Percentiles rank a stretch among this genome's conserved stretches.
phyloP scores from a whole-genome alignment of 305 asterid species.

The Caryopteris hybrid region DNA sequence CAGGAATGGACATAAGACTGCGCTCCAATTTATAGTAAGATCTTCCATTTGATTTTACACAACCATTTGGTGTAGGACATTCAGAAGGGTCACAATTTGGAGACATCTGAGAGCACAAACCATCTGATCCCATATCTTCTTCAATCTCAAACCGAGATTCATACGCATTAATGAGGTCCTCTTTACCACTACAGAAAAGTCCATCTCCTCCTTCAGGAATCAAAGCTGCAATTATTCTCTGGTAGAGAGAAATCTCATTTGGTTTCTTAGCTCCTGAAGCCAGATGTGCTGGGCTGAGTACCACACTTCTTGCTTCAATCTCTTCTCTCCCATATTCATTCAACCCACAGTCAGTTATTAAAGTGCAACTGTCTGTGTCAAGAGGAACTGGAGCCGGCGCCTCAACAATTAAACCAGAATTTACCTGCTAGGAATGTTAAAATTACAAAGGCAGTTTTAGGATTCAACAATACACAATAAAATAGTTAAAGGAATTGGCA shows the following conservation, averaged over 20 bases:
- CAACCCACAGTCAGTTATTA: conserved; percentile 37
- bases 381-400: conserved; percentile 36
- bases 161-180: conserved; percentile 42
- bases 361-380: conserved; percentile 48
- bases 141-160: conserved; percentile 55
- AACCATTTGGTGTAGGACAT: conserved; percentile 50
- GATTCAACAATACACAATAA: background rate
- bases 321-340: conserved; percentile 52
- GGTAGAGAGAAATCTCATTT: conserved; percentile 56
- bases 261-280: conserved; percentile 42
- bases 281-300: conserved; percentile 42
- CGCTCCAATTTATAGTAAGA: conserved; percentile 44
- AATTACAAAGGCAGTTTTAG: conserved; percentile 4
- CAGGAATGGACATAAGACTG: conserved; percentile 30
- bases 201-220: conserved; percentile 69
- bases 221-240: conserved; percentile 81
- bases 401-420: conserved; percentile 37
- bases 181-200: conserved; percentile 37
- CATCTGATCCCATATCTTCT: conserved; percentile 42
- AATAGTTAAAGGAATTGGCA: background rate
- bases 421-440: conserved; percentile 38
- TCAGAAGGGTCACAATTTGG: conserved; percentile 42
- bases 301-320: conserved; percentile 44
- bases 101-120: conserved; percentile 35
- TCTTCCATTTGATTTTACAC: conserved; percentile 38